phyloP scores from a whole-genome alignment of 2,329 filamentous ascomycete species.

The Graphiopsis chlorocephala region DNA sequence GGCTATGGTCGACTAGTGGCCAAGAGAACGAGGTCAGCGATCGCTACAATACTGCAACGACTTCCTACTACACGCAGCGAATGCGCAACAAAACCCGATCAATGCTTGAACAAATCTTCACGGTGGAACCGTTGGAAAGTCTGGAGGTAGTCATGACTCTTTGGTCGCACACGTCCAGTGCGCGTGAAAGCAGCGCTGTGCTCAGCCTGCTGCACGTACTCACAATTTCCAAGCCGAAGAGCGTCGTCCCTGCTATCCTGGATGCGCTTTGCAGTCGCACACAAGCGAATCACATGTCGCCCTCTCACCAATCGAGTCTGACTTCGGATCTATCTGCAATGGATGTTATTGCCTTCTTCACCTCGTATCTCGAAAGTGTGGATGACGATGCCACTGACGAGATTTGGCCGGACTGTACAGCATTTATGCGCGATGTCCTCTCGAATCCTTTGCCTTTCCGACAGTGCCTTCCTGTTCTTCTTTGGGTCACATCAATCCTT shows the following conservation, averaged over 20 bases:
- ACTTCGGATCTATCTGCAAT: conserved; percentile 80
- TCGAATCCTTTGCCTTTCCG: conserved; percentile 93
- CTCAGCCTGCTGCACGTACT: conserved; percentile 87
- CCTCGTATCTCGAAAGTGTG: conserved; percentile 83
- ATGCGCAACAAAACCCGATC: conserved; percentile 87
- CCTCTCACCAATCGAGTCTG: conserved; percentile 78
- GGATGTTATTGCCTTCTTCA: conserved; percentile 82
- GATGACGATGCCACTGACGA: conserved; percentile 98
- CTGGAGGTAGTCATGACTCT: conserved; percentile 85
- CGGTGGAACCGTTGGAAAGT: conserved; percentile 87
- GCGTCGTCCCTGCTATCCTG: conserved; percentile 90
- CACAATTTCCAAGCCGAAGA: conserved; percentile 84
- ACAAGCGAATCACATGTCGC: conserved; percentile 76
- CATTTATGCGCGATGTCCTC: conserved; percentile 84
- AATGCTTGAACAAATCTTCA: conserved; percentile 87
- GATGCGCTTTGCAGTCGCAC: conserved; percentile 95
- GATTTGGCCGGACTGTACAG: conserved; percentile 92
- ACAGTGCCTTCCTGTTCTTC: conserved; percentile 78
- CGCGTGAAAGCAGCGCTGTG: conserved; percentile 52
- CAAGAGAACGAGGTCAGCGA: conserved; percentile 60
- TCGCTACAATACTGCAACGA: conserved; percentile 60
- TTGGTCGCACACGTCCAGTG: conserved; percentile 61
- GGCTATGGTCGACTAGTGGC: conserved; percentile 81
- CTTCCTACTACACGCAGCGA: conserved; percentile 87
- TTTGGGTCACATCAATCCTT: conserved; percentile 85